A percentile compares a stretch with the other conserved stretches of the same genome.
Evolutionary conservation across 192 early-diverging fungal genomes (phyloP).

Genomic region (Coemansia reversa): DNA sequence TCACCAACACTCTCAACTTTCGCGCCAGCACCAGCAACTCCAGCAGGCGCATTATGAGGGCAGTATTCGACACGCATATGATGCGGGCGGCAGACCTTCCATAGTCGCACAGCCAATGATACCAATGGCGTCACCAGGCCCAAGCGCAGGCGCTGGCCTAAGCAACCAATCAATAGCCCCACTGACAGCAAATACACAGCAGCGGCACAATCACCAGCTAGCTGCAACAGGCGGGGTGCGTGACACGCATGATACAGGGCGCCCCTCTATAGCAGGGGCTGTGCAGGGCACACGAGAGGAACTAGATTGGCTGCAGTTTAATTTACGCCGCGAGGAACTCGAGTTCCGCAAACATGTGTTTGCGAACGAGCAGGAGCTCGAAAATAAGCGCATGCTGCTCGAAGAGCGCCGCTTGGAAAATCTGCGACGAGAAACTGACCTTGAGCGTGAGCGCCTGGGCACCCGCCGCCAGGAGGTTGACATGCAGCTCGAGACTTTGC

Average conservation of each 20-base stretch:
- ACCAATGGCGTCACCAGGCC: slow-evolving; percentile 28
- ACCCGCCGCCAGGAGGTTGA: slow-evolving; percentile 33
- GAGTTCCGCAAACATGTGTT: slow-evolving; percentile 47
- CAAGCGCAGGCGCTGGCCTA: neutral
- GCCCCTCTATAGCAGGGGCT: neutral
- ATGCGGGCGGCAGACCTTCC: slow-evolving; percentile 17
- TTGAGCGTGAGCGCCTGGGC: slow-evolving; percentile 35
- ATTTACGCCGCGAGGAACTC: slow-evolving; percentile 50
- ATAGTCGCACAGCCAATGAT: slow-evolving; percentile 23
- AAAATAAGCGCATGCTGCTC: slow-evolving; percentile 30
- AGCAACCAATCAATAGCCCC: neutral
- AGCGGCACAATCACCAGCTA: neutral
- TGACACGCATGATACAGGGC: slow-evolving; percentile 18
- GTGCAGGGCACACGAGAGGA: slow-evolving; percentile 39
- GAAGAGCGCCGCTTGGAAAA: slow-evolving; percentile 41
- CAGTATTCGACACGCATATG: slow-evolving; percentile 12
- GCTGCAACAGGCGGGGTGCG: slow-evolving; percentile 17
- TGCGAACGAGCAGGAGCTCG: slow-evolving; percentile 44
- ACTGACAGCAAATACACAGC: slow-evolving; percentile 3
- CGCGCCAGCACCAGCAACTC: slow-evolving; percentile 14
- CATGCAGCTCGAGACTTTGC: slow-evolving; percentile 36
- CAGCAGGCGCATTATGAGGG: slow-evolving; percentile 21
- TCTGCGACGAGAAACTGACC: slow-evolving; percentile 35
- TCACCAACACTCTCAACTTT: slow-evolving; percentile 1
- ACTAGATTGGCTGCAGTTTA: slow-evolving; percentile 53